Base-by-base conservation (phyloP, 2,329 filamentous ascomycete species). In the Calonectria honghensis region DNA sequence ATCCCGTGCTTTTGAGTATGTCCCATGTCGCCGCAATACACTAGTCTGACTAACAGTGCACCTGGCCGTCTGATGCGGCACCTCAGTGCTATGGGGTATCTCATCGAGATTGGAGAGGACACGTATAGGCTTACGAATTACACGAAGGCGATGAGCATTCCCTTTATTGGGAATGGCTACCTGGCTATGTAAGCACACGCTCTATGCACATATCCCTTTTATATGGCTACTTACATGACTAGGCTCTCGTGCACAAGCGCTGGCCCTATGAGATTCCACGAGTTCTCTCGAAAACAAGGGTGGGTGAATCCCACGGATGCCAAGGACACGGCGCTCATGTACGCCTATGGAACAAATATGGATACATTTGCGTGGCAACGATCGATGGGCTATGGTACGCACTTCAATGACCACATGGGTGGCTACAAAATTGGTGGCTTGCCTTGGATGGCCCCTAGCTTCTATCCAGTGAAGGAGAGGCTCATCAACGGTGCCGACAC, bases 381-480 rank as follows among this genome's bases (percentile, higher is more conserved):
- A 27, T 54, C n/a, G 18, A n/a, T 54, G 24, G 65, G 65, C 11
- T 68, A 54, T 29, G 65, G 50, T 18, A 6, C 32, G 3, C 65
- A 68, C 24, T 54, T 41, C 13, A 64, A 57, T 45, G 16, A 41
- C 10, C 37, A 35, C 14, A 70, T 78, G 83, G 78, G 77, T 27
- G 81, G 78, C 48, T 82, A 83, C 50, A 75, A 79, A 4, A 78
- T 80, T 51, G 81, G 82, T 3, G 79, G 83, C 0, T 71, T 74
- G 13, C 70, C 75, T 14, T 84, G 83, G 83, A 81, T 82, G 77
- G 75, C 79, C 5, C 75, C 82, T 54, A 82, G 77, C 41, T 75
- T 81, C 4, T 75, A 72, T 20, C 73, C 70, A 6, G 77, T 84
- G 11, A 69, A 82, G 51, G 65, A 82, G 64, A 76, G 73, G 6